These are phyloP conservation scores for Eucalyptus brandiana DNA, from an alignment of 345 rosid genomes.

Conservation along the genomic window DNA sequence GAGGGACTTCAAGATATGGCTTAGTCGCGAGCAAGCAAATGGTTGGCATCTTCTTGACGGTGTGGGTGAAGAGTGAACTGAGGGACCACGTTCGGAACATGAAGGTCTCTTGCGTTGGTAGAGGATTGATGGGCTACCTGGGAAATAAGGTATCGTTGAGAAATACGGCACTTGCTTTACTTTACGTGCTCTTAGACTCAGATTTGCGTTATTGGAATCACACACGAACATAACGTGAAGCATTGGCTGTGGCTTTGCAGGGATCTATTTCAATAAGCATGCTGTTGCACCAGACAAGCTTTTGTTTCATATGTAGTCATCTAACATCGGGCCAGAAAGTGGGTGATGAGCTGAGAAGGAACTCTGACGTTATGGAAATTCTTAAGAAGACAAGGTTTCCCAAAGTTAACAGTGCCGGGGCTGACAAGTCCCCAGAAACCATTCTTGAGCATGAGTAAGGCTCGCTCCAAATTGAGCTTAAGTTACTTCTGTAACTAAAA, in stretches of 20 bases:
- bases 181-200: not conserved
- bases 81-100: conserved; percentile 80
- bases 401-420: conserved; percentile 34
- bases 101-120: conserved; percentile 95
- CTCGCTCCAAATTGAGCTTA: not conserved
- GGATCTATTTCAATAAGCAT: conserved; percentile 96
- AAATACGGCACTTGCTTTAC: not conserved
- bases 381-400: conserved; percentile 94
- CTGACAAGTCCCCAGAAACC: conserved; percentile 84
- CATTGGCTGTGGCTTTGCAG: conserved; percentile 27
- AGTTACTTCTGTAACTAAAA: not conserved
- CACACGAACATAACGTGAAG: not conserved
- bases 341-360: conserved; percentile 89
- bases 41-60: conserved; percentile 93
- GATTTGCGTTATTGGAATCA: not conserved
- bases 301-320: conserved; percentile 90
- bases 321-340: conserved; percentile 97
- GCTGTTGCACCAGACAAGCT: conserved; percentile 87
- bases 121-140: conserved; percentile 98
- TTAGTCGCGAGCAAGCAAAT: conserved; percentile 91
- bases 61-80: conserved; percentile 91
- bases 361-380: conserved; percentile 94
- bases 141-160: conserved; percentile 77
- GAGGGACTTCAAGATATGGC: conserved; percentile 75
- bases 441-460: conserved; percentile 96